These are phyloP conservation scores for Rhizopogon sp. DNA, from an alignment of 768 basidiomycete species.

Conservation along the genomic window DNA sequence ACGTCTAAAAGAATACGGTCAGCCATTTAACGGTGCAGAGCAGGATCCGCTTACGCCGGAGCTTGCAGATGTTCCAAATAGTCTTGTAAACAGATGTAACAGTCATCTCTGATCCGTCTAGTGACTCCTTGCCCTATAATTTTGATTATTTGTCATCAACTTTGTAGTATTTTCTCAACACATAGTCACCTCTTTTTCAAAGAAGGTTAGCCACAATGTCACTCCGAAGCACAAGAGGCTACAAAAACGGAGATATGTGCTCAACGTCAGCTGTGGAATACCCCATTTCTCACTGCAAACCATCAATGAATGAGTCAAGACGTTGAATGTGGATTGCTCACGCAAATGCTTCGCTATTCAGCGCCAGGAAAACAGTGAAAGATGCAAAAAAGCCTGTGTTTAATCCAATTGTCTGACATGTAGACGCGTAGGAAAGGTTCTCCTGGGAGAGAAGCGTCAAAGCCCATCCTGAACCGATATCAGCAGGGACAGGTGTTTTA, in stretches of 20 bases:
- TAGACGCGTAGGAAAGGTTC: conserved; percentile 94
- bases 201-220: conserved; percentile 84
- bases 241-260: conserved; percentile 85
- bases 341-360: conserved; percentile 93
- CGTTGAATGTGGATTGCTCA: conserved; percentile 28
- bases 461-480: conserved; percentile 59
- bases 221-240: conserved; percentile 73
- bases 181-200: conserved; percentile 77
- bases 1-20: conserved; percentile 54
- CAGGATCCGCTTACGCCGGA: conserved; percentile 60
- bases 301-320: conserved; percentile 6
- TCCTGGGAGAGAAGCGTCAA: conserved; percentile 85
- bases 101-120: conserved; percentile 81
- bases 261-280: conserved; percentile 63
- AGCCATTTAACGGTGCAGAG: background rate
- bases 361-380: conserved; percentile 95
- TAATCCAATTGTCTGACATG: conserved; percentile 95
- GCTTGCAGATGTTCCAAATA: conserved; percentile 90
- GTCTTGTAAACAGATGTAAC: conserved; percentile 87
- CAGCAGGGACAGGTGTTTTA: conserved; percentile 8
- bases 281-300: conserved; percentile 64
- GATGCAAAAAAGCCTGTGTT: conserved; percentile 95
- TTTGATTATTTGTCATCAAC: conserved; percentile 1
- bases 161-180: background rate
- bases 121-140: conserved; percentile 65